Conservation (phyloP, 768 basidiomycete species). For the Hemileccinum rubropunctum region DNA sequence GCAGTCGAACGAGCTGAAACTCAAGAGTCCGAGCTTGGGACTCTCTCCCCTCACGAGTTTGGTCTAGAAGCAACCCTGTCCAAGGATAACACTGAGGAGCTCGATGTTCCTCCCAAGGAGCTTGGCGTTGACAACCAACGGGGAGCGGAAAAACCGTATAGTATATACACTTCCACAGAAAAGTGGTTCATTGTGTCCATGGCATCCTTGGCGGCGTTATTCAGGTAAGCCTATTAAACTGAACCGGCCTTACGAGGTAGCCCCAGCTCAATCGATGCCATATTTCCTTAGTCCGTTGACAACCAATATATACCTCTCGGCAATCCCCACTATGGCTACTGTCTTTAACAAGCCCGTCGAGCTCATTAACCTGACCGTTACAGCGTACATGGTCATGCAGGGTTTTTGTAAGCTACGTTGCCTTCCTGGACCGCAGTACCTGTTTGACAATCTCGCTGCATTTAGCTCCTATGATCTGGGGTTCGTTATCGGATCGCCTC, state of each 20-base stretch:
- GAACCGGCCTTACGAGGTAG: background rate
- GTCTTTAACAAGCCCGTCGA: constrained; percentile 64
- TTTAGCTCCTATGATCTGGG: constrained; percentile 56
- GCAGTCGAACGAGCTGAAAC: background rate
- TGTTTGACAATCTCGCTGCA: background rate
- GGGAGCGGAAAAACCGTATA: constrained; percentile 31
- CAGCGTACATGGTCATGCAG: constrained; percentile 54
- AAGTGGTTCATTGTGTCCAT: constrained; percentile 70
- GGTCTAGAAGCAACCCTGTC: background rate
- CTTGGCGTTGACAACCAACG: background rate
- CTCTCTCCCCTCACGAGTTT: background rate
- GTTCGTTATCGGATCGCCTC: constrained; percentile 61
- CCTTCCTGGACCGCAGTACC: background rate
- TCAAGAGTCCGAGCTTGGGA: background rate
- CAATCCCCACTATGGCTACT: constrained; percentile 62
- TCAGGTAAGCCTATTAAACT: constrained; percentile 44
- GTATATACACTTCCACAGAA: constrained; percentile 51
- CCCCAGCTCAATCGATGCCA: background rate
- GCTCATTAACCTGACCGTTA: constrained; percentile 76
- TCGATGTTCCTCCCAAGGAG: background rate
- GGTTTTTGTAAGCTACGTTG: constrained; percentile 38
- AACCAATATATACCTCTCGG: constrained; percentile 77
- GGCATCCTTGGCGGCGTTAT: constrained; percentile 59
- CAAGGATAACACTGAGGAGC: background rate
- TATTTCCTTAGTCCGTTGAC: constrained; percentile 54